Percentiles rank a stretch among this genome's conserved stretches.
Evolutionary conservation across 176 grass and related monocot genomes (phyloP).

Genomic region (Carex myosuroides): DNA sequence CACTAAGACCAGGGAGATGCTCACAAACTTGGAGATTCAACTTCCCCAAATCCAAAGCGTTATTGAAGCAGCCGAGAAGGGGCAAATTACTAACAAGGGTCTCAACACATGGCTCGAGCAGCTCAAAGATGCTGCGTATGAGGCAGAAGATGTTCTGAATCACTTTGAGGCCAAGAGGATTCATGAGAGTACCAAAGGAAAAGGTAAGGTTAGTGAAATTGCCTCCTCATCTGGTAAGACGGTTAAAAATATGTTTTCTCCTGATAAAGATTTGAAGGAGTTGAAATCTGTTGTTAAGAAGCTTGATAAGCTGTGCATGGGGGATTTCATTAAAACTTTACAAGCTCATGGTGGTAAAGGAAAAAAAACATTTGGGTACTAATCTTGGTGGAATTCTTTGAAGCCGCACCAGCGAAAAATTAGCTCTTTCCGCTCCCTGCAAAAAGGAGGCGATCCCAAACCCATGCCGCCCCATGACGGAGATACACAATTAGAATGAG

Average conservation of each 20-base stretch:
- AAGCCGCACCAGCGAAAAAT: too few species aligned
- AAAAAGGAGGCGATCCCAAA: too few species aligned
- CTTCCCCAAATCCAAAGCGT: constrained; percentile 1
- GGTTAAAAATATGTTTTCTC: background rate
- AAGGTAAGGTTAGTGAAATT: background rate
- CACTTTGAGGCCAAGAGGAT: background rate
- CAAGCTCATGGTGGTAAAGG: too few species aligned
- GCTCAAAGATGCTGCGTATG: background rate
- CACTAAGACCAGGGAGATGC: background rate
- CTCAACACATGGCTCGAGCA: constrained; percentile 2
- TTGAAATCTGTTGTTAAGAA: background rate
- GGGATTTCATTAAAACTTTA: background rate
- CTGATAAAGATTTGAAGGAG: background rate
- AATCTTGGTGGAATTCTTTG: too few species aligned
- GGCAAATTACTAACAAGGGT: background rate
- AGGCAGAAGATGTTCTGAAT: background rate
- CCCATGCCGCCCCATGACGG: too few species aligned
- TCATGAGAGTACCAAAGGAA: background rate
- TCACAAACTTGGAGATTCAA: background rate
- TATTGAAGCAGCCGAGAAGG: background rate
- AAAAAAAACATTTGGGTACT: too few species aligned
- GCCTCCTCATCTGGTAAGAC: background rate
- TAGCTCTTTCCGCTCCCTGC: too few species aligned
- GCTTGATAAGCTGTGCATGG: background rate
- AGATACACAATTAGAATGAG: too few species aligned